These are phyloP conservation scores for Byssochlamys sp. DNA, from an alignment of 2,329 filamentous ascomycete genomes.

Conservation along the genomic window DNA sequence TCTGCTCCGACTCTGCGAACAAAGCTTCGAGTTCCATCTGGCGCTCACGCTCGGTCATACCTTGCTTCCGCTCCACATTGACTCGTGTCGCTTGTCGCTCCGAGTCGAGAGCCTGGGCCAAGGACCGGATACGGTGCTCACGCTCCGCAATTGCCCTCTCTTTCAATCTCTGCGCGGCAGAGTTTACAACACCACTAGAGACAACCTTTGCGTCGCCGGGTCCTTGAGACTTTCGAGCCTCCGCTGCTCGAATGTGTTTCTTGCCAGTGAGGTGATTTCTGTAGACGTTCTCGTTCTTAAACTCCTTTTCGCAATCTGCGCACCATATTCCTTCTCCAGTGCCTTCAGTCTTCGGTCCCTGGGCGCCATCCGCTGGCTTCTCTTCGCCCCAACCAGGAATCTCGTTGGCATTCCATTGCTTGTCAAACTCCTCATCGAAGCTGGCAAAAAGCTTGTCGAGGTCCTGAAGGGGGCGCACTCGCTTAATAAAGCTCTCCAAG, in stretches of 20 bases:
- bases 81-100: conserved; percentile 81
- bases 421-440: conserved; percentile 77
- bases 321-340: conserved; percentile 72
- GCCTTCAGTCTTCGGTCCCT: conserved; percentile 43
- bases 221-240: conserved; percentile 45
- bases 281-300: conserved; percentile 91
- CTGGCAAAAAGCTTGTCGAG: conserved; percentile 64
- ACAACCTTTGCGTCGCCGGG: conserved; percentile 21
- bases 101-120: conserved; percentile 72
- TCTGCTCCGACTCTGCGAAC: conserved; percentile 51
- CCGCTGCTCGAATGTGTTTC: conserved; percentile 80
- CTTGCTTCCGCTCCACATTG: conserved; percentile 91
- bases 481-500: conserved; percentile 76
- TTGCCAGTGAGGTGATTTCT: conserved; percentile 79
- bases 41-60: conserved; percentile 93
- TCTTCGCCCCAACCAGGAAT: conserved; percentile 69
- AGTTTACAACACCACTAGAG: conserved; percentile 10
- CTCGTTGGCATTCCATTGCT: conserved; percentile 69
- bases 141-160: conserved; percentile 84
- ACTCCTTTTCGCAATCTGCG: conserved; percentile 83
- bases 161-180: conserved; percentile 52
- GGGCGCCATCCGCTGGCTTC: conserved; percentile 27
- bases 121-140: conserved; percentile 70
- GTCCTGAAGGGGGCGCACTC: conserved; percentile 77
- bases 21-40: conserved; percentile 87